phyloP scores from a whole-genome alignment of 75 land plant species.

The Pseudotsuga menziesii region DNA sequence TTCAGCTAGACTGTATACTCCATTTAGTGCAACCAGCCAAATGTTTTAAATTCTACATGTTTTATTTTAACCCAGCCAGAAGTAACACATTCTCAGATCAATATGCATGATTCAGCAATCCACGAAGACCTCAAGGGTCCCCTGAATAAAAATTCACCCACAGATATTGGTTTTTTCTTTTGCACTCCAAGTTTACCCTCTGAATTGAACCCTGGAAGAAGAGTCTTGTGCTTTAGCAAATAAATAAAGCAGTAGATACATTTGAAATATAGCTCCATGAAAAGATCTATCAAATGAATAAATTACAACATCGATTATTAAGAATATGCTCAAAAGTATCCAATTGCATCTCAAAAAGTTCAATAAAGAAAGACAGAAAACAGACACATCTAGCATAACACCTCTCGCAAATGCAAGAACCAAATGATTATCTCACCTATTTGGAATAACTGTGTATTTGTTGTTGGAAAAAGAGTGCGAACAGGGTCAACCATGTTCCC shows the following conservation, averaged over 20 bases:
- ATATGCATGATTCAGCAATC: background rate
- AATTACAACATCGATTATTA: background rate
- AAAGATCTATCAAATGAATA: background rate
- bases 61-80: background rate
- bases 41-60: background rate
- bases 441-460: conserved; percentile 18
- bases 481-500: conserved; percentile 34
- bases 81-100: background rate
- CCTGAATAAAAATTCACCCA: background rate
- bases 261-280: background rate
- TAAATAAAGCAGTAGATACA: background rate
- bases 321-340: no score
- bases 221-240: background rate
- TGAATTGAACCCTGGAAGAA: background rate
- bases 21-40: background rate
- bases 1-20: background rate
- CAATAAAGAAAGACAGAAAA: background rate
- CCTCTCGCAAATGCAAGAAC: background rate
- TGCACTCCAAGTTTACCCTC: background rate
- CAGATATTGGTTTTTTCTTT: background rate
- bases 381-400: background rate
- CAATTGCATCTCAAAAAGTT: no score
- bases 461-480: conserved; percentile 25
- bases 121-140: background rate
- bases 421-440: conserved; percentile 19